Percentiles rank a stretch among this genome's conserved stretches.
Conservation (phyloP, 495 filamentous ascomycete genomes). For the Annulohypoxylon stygium region DNA sequence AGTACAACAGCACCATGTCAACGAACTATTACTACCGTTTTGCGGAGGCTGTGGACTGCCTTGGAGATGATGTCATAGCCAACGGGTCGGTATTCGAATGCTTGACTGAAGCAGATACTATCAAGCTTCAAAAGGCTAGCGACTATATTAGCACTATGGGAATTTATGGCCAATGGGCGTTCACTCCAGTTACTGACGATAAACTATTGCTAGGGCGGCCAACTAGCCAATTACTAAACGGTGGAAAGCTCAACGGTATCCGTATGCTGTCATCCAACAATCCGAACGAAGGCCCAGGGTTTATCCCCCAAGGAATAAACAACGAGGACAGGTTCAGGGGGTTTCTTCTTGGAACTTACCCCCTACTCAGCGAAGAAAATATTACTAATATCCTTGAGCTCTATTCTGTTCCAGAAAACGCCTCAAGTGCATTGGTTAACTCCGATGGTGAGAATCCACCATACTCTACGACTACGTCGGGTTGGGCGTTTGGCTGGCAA, state of each 20-base stretch:
- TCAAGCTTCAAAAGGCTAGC: conserved; percentile 68
- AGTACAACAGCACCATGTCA: conserved; percentile 65
- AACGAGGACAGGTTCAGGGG: conserved; percentile 58
- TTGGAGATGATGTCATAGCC: conserved; percentile 29
- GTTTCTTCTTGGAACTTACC: conserved; percentile 64
- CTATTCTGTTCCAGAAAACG: conserved; percentile 57
- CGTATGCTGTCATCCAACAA: conserved; percentile 44
- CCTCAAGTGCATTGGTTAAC: conserved; percentile 34
- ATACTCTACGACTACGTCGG: conserved; percentile 51
- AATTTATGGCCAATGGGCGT: conserved; percentile 63
- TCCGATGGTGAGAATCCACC: conserved; percentile 50
- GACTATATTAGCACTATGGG: conserved; percentile 61
- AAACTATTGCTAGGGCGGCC: conserved; percentile 26
- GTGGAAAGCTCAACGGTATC: conserved; percentile 54
- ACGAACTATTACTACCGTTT: conserved; percentile 69
- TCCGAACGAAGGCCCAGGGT: conserved; percentile 53
- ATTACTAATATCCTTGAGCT: conserved; percentile 58
- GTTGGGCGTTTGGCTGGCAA: conserved; percentile 50
- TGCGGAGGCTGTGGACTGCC: conserved; percentile 65
- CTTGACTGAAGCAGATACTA: conserved; percentile 57
- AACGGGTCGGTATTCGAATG: conserved; percentile 50
- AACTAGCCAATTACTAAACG: conserved; percentile 63
- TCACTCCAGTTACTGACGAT: conserved; percentile 54
- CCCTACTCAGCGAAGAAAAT: conserved; percentile 62
- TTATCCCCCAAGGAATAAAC: conserved; percentile 66